Conservation (phyloP, 306 rosid genomes). For the Glycine soja region DNA sequence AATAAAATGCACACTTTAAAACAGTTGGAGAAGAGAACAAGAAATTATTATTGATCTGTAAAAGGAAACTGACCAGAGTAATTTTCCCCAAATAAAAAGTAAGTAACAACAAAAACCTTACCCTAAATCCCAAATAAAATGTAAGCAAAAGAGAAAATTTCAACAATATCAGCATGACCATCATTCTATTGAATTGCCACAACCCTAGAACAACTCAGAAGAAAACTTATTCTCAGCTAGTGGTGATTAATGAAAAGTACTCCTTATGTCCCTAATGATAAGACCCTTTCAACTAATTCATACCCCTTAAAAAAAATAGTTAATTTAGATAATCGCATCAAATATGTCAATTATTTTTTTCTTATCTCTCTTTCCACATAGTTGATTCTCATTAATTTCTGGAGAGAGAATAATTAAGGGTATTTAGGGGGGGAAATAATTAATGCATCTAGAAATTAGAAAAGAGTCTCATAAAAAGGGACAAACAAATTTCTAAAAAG, state of each 20-base stretch:
- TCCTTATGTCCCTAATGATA: no score
- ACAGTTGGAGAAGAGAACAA: constrained; percentile 22
- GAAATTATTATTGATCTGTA: not conserved
- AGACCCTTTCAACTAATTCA: no score
- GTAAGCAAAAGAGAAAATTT: constrained; percentile 15
- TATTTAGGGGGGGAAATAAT: no score
- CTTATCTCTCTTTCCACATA: no score
- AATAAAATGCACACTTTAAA: constrained; percentile 14
- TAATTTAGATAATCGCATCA: no score
- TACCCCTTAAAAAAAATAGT: no score
- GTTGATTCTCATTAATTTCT: no score
- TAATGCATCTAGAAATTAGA: no score
- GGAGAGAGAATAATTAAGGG: no score
- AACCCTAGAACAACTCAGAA: constrained; percentile 17
- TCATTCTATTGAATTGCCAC: constrained; percentile 16
- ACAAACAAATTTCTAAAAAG: no score
- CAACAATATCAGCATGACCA: constrained; percentile 15
- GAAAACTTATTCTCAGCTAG: constrained; percentile 28
- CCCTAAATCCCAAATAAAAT: constrained; percentile 13
- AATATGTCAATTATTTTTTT: no score
- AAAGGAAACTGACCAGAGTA: constrained; percentile 19
- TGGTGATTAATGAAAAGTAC: not conserved
- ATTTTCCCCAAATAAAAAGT: constrained; percentile 25
- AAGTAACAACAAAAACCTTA: not conserved
- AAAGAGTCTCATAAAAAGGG: no score